Conservation (phyloP, 2,329 filamentous ascomycete genomes). For the Trichoderma sp. region DNA sequence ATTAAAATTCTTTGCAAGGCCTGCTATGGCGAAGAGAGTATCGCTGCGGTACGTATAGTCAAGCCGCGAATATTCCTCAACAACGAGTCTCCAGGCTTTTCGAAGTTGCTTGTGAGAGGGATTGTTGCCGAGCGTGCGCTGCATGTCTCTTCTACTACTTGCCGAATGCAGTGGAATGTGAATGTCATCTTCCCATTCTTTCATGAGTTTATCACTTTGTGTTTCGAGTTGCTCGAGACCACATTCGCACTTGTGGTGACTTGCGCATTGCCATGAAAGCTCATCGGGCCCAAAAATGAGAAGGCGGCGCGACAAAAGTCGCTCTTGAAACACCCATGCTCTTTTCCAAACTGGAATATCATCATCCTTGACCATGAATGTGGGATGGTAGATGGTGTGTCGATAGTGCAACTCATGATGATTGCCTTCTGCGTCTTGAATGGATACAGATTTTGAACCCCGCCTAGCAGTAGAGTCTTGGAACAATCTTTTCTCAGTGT, state of each 20-base stretch:
- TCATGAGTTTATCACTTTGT: background rate
- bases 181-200: conserved; percentile 3
- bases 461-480: background rate
- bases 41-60: conserved; percentile 15
- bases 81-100: conserved; percentile 2
- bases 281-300: conserved; percentile 15
- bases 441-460: background rate
- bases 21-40: conserved; percentile 14
- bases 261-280: conserved; percentile 15
- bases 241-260: conserved; percentile 12
- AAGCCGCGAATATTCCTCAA: conserved; percentile 10
- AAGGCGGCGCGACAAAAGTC: conserved; percentile 11
- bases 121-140: background rate
- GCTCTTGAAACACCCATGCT: conserved; percentile 17
- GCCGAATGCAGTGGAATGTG: background rate
- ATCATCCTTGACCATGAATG: background rate
- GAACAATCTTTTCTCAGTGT: background rate
- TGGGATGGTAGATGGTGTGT: conserved; percentile 2
- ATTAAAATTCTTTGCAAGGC: conserved; percentile 13
- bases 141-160: conserved; percentile 7
- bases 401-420: background rate
- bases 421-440: conserved; percentile 1
- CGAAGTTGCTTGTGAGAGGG: conserved; percentile 13
- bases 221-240: conserved; percentile 4
- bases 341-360: conserved; percentile 3